A percentile compares a stretch with the other conserved stretches of the same genome.
Evolutionary conservation across 1,139 yeast genomes (phyloP).

Genomic region (Debaryomyces fabryi): DNA sequence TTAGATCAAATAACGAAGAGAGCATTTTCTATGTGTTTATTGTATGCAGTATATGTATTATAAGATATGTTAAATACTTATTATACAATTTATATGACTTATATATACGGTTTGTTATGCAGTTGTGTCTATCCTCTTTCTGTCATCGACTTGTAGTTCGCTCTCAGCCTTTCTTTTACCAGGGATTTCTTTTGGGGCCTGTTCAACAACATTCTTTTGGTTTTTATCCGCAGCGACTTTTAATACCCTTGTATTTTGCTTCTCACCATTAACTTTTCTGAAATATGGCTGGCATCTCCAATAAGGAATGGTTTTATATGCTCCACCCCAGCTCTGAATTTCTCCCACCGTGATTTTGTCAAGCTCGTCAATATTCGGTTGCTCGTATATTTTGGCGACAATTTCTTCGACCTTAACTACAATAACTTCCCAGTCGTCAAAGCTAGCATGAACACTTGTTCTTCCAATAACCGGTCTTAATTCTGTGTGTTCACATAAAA

Average conservation of each 20-base stretch:
- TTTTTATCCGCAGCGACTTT: constrained; percentile 39
- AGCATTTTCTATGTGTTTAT: background rate
- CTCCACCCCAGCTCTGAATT: constrained; percentile 73
- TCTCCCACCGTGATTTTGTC: constrained; percentile 61
- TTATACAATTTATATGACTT: background rate
- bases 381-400: constrained; percentile 57
- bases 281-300: constrained; percentile 98
- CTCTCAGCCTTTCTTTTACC: constrained; percentile 21
- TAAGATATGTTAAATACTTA: background rate
- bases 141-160: constrained; percentile 9
- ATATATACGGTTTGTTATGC: background rate
- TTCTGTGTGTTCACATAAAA: constrained; percentile 73
- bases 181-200: background rate
- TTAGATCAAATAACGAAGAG: background rate
- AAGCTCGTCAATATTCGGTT: constrained; percentile 41
- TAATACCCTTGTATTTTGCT: constrained; percentile 44
- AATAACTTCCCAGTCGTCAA: constrained; percentile 68
- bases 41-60: background rate
- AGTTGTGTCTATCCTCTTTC: constrained; percentile 5
- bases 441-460: constrained; percentile 47
- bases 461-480: constrained; percentile 73
- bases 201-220: constrained; percentile 6
- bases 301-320: constrained; percentile 82
- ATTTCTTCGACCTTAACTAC: constrained; percentile 67
- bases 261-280: constrained; percentile 76